A percentile compares a stretch with the other conserved stretches of the same genome.
These are phyloP conservation scores for Xylaria sp. DNA, from an alignment of 2,329 filamentous ascomycete genomes.

Conservation along the genomic window DNA sequence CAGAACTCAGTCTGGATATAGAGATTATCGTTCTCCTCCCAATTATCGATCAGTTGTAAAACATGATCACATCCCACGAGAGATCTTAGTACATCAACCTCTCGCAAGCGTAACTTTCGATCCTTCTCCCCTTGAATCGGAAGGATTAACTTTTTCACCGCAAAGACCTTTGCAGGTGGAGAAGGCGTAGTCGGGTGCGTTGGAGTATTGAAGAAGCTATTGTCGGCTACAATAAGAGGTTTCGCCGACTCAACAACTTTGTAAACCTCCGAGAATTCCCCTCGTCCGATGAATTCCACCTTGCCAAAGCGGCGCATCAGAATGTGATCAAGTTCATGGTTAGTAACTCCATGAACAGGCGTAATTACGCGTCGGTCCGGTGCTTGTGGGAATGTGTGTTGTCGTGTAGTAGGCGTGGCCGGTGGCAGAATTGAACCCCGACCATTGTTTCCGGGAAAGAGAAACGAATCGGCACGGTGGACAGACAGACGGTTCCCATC, in stretches of 20 bases:
- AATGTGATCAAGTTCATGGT: slow-evolving; percentile 78
- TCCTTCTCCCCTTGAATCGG: slow-evolving; percentile 82
- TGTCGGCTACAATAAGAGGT: slow-evolving; percentile 55
- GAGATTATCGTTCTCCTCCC: slow-evolving; percentile 85
- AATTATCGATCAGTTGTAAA: slow-evolving; percentile 83
- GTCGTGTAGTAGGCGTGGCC: slow-evolving; percentile 80
- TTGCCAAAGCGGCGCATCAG: slow-evolving; percentile 81
- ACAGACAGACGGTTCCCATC: slow-evolving; percentile 88
- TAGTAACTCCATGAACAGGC: slow-evolving; percentile 74
- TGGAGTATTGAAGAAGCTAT: slow-evolving; percentile 57
- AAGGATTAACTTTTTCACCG: slow-evolving; percentile 91
- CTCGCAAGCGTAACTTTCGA: slow-evolving; percentile 83
- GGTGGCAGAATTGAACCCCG: slow-evolving; percentile 66
- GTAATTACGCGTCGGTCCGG: slow-evolving; percentile 72
- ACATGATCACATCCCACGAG: slow-evolving; percentile 85
- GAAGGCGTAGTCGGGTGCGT: slow-evolving; percentile 62
- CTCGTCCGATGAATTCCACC: slow-evolving; percentile 82
- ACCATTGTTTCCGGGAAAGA: slow-evolving; percentile 51
- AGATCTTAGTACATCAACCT: slow-evolving; percentile 82
- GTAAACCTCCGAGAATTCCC: slow-evolving; percentile 95
- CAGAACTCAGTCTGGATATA: slow-evolving; percentile 99
- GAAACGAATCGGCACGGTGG: slow-evolving; percentile 57
- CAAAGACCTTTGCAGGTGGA: slow-evolving; percentile 74
- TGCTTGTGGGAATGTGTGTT: slow-evolving; percentile 67
- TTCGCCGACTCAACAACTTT: slow-evolving; percentile 67